Percentiles rank a stretch among this genome's conserved stretches.
These are phyloP conservation scores for Solanum okadae DNA, from an alignment of 257 asterid genomes.

Conservation along the genomic window DNA sequence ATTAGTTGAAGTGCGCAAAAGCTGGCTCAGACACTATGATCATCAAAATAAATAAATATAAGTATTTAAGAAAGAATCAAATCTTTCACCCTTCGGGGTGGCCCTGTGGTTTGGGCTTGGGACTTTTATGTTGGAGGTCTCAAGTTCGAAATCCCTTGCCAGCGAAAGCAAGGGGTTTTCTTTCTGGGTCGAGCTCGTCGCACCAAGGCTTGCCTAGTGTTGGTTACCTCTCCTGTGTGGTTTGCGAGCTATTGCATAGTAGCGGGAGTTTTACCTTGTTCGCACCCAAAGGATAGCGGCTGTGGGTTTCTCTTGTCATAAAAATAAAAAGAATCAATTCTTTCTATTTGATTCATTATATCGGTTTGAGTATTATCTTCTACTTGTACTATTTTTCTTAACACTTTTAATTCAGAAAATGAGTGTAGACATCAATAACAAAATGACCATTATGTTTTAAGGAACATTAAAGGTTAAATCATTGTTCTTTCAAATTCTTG, in stretches of 20 bases:
- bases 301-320: no score
- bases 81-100: no score
- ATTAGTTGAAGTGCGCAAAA: neutral
- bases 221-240: no score
- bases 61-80: neutral
- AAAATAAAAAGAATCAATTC: neutral
- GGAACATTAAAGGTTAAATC: neutral
- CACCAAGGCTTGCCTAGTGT: no score
- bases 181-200: no score
- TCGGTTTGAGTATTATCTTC: neutral
- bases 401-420: neutral
- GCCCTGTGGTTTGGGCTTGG: no score
- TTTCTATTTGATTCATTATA: neutral
- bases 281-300: no score
- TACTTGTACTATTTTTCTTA: neutral
- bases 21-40: neutral
- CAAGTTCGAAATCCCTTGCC: no score
- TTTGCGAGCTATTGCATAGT: no score
- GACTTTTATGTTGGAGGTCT: no score
- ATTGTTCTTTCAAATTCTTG: neutral
- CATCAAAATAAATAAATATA: neutral
- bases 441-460: neutral
- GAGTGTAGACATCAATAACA: neutral
- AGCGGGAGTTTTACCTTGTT: no score
- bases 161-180: no score